These are phyloP conservation scores for Debaryomycetaceae sp. DNA, from an alignment of 1,139 yeast species.

Conservation along the genomic window DNA sequence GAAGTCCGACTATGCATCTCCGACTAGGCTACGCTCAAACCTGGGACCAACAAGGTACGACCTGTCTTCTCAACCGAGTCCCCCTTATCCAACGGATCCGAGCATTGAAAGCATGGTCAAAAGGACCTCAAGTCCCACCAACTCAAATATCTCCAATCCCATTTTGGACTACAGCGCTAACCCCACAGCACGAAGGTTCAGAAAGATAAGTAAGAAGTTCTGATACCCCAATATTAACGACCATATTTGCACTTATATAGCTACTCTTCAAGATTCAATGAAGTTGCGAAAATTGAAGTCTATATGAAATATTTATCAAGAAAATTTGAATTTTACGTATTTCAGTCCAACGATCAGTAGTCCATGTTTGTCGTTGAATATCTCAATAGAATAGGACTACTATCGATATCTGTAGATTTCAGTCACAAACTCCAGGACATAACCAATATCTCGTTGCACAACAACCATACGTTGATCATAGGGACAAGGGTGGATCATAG, in stretches of 20 bases:
- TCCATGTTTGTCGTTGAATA: constrained; percentile 36
- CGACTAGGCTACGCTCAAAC: not conserved
- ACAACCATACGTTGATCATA: constrained; percentile 1
- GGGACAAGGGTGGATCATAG: not conserved
- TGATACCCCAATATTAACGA: not conserved
- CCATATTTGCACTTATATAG: not conserved
- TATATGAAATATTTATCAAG: no score
- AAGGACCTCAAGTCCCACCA: not conserved
- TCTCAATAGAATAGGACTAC: constrained; percentile 34
- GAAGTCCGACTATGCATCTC: not conserved
- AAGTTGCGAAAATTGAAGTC: not conserved
- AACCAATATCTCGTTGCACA: constrained; percentile 1
- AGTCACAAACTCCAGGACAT: constrained; percentile 10
- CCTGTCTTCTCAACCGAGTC: not conserved
- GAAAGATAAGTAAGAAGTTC: not conserved
- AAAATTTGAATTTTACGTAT: no score
- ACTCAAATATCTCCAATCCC: constrained; percentile 2
- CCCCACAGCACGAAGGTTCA: not conserved
- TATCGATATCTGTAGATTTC: constrained; percentile 27
- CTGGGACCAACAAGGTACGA: not conserved
- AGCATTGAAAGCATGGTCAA: not conserved
- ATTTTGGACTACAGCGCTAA: not conserved
- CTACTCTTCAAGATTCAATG: not conserved
- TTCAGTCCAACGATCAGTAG: not conserved
- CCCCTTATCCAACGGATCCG: not conserved